These are phyloP conservation scores for Malus hybrid DNA, from an alignment of 331 rosid species.

Conservation along the genomic window DNA sequence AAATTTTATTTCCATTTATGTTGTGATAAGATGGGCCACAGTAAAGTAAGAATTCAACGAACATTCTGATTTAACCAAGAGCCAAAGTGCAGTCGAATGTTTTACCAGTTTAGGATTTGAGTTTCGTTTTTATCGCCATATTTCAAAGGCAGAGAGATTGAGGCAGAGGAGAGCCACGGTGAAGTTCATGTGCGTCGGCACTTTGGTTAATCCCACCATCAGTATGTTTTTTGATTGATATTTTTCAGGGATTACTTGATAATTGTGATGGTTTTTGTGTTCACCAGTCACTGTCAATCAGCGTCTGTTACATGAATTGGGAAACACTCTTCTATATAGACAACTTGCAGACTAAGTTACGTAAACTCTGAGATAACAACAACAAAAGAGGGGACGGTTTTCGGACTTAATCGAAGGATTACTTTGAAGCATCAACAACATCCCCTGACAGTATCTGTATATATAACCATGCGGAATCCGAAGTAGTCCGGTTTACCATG, in stretches of 20 bases:
- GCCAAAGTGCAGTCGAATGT: no score
- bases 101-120: no score
- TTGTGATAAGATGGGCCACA: no score
- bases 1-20: no score
- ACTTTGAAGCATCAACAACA: not conserved
- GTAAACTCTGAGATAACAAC: not conserved
- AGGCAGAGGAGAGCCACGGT: constrained; percentile 24
- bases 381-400: not conserved
- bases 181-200: constrained; percentile 30
- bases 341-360: not conserved
- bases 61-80: no score
- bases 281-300: not conserved
- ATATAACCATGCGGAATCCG: not conserved
- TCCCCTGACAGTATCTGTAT: not conserved
- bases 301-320: not conserved
- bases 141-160: constrained; percentile 6
- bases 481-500: not conserved
- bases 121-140: no score
- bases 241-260: not conserved
- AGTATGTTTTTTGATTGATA: not conserved
- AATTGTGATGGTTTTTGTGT: not conserved
- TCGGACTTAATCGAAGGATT: not conserved
- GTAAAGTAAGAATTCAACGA: no score
- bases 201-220: constrained; percentile 2
- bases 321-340: not conserved